Base-by-base conservation (phyloP, 2,329 filamentous ascomycete genomes). In the Graphium sp. region DNA sequence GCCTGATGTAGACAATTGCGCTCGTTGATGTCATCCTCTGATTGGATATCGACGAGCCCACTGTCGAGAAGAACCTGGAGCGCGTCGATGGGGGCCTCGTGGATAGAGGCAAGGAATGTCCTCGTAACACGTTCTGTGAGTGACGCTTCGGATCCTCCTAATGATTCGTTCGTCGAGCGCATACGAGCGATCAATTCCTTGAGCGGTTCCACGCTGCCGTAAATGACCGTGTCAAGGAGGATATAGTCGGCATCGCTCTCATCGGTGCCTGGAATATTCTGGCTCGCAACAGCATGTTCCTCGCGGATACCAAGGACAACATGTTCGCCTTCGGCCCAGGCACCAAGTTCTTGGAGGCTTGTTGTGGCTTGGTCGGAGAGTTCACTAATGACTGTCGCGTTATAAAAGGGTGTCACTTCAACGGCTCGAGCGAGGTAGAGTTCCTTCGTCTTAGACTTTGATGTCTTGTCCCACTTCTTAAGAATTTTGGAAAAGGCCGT, bases 381-480 rank as follows among this genome's bases (percentile, higher is more conserved):
- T 45, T 92, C 87, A 52, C 85, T 92, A 45, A 98, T 92, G 41
- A 95, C 84, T 39, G 91, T 82, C 25, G 87, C 76, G 52, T 98
- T 95, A 65, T 95, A 98, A 52, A 91, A 95, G 6, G 89, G 89
- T 45, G 95, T 89, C 6, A 95, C 85, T 51, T 98, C 89, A 36
- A 98, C 87, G 7, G 89, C 89, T 34, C 89, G 70, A 7, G 91
- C 91, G 20, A 98, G 73, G 48, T 95, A 98, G 22, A 95, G 68
- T 55, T 95, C 89, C 52, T 98, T 98, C 34, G 89, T 94, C 51
- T 87, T 87, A 29, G 87, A 95, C 65, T 95, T 98, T 40, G 87
- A 94, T 2, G 85, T 94, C 67, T 98, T 98, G 56, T 98, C 89
- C 89, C 89, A 98, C 69, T 98, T 98, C 58, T 98, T 98, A 37